Conservation (phyloP, 2,329 filamentous ascomycete genomes). For the Monilinia fructigena region DNA sequence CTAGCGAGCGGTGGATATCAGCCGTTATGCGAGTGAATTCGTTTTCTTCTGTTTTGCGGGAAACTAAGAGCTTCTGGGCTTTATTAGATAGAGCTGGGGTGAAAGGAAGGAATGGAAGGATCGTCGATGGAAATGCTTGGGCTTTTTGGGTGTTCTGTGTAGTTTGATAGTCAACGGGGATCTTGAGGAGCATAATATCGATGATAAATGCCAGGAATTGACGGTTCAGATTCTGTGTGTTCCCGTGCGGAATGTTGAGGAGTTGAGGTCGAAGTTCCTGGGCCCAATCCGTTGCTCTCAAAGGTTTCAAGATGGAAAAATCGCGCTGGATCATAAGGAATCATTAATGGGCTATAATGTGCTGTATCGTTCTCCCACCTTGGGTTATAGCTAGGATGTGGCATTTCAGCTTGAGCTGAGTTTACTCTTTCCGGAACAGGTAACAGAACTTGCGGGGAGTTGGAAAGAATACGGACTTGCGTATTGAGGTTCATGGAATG, state of each 20-base stretch:
- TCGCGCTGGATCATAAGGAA: not conserved
- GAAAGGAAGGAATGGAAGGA: not conserved
- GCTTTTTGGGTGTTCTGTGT: not conserved
- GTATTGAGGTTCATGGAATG: not conserved
- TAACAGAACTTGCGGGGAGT: not conserved
- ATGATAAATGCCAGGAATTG: not conserved
- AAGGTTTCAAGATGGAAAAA: not conserved
- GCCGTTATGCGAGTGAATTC: constrained; percentile 11
- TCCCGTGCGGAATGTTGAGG: not conserved
- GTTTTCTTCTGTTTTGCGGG: not conserved
- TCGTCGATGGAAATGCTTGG: not conserved
- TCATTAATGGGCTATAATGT: not conserved
- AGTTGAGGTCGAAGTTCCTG: not conserved
- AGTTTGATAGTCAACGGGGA: not conserved
- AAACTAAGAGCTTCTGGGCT: not conserved
- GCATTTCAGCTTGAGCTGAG: not conserved
- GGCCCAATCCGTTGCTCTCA: no score
- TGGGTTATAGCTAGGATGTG: not conserved
- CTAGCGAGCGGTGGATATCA: not conserved
- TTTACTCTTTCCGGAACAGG: not conserved
- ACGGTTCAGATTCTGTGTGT: not conserved
- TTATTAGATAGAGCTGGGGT: not conserved
- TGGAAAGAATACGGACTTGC: not conserved
- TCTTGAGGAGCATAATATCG: not conserved
- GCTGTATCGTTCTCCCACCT: not conserved